Evolutionary conservation across 306 rosid genomes (phyloP), one percentile per base, ranked within the genome.

Genomic region (Acacia melanoxylon): DNA sequence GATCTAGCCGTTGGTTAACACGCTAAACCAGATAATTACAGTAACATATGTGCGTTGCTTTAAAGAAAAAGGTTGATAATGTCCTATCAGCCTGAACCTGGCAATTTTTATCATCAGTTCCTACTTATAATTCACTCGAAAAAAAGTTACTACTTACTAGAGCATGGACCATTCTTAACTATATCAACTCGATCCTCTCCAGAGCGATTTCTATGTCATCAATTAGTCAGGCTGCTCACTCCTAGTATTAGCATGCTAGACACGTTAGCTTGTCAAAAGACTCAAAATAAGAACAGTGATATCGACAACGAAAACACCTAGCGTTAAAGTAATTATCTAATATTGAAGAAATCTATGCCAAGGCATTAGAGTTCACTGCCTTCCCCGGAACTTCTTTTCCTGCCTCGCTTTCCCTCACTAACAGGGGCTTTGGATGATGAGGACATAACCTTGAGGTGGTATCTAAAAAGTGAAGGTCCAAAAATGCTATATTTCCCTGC

Each of bases 401-500:
- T 82, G 75, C 85, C 80, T 42, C 80, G 68, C 89, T 83, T 91
- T 63, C 78, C 80, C 24, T 72, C 71, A 58, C 52, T 42, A 5
- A 68, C 48, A 33, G 82, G 56, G 51, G 71, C 86, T 74, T 84
- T 86, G 35, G 83, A 87, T 33, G 76, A 46, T 2, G 83, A 56
- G 10, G 89, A 78, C 67, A 87, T 67, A 80, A 86, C 90, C 91
- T 88, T 93, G 89, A 95, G 98, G 62, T 91, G 87, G 86, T 95
- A 95, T 75, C 98, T 89, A 70, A 86, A 86, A 49, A 89, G 93
- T 51, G 98, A 84, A 77, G 97, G 94, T 72, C 99, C 98, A 58
- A 95, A 95, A 29, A 83, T 87, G 84, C 90, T 87, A 81, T 89
- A 92, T 81, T 93, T 93, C 78, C 99, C 97, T 14, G 97, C 89